Base-by-base conservation (phyloP, 768 basidiomycete genomes). In the Neoboletus magnificus region DNA sequence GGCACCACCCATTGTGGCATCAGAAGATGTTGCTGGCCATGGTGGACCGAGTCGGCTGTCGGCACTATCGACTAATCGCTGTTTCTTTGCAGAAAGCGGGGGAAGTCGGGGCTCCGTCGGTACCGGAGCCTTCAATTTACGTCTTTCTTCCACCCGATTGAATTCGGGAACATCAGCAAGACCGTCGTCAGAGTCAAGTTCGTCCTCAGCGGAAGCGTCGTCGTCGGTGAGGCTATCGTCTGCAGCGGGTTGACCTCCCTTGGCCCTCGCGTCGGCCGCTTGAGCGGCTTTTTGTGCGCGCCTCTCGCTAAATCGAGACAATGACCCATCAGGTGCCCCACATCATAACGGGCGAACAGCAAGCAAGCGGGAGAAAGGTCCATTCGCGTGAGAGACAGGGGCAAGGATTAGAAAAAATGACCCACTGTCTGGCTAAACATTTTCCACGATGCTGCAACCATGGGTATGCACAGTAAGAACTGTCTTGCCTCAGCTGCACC, bases 401-500 rank as follows among this genome's bases (percentile, higher is more conserved):
- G 32, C 12, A 22, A 25, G 3, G 8, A 47, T 46, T 15, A 48
- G 44, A 51, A 56, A 23, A 30, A 45, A 48, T 33, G 40, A 82
- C 84, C 66, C 68, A 90, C 88, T 83, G 78, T 64, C 87, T 72
- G n/a, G 82, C 80, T 43, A 88, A 67, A 73, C 89, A 91, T 69
- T 89, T 91, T 25, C 77, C 80, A 20, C 86, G 80, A 69, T 91
- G 89, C 71, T 88, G 86, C 55, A 84, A 66, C 89, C 89, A 91
- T 37, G 89, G 89, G 66, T 90, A 89, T 50, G 89, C 86, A 60
- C 89, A 91, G 67, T 86, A 91, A 11, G 82, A 82, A 56, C 82
- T 84, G 61, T 91, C 89, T 66, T 89, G 88, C 40, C 89, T 71
- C 20, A 91, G 76, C 69, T 91, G 89, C 1, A 91, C 87, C 89